A percentile compares a stretch with the other conserved stretches of the same genome.
Evolutionary conservation across 495 filamentous ascomycete species (phyloP).

Genomic region (Hypomontagnella submonticulosa): DNA sequence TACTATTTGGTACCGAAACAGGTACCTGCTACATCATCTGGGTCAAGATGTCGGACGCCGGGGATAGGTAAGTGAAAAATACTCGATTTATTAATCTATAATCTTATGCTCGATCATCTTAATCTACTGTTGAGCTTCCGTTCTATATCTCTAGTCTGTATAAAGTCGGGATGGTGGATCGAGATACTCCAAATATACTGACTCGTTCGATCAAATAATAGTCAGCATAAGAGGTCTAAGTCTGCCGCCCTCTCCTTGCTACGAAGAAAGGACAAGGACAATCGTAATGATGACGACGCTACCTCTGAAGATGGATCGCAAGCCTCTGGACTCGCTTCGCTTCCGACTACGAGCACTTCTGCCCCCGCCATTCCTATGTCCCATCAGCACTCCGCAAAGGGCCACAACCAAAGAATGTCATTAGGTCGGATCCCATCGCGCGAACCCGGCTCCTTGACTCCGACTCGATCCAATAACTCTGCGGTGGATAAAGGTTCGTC

Average conservation of each 20-base stretch:
- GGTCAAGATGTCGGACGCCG: slow-evolving; percentile 56
- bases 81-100: neutral
- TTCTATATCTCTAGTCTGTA: slow-evolving; percentile 5
- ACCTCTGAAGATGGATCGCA: slow-evolving; percentile 54
- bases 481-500: slow-evolving; percentile 61
- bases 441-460: slow-evolving; percentile 35
- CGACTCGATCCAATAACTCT: slow-evolving; percentile 45
- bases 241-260: slow-evolving; percentile 62
- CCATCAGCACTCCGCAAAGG: slow-evolving; percentile 49
- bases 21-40: slow-evolving; percentile 14
- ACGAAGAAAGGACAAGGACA: slow-evolving; percentile 53
- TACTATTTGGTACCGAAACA: slow-evolving; percentile 16
- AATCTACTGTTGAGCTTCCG: slow-evolving; percentile 10
- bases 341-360: slow-evolving; percentile 46
- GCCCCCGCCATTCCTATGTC: slow-evolving; percentile 49
- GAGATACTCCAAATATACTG: slow-evolving; percentile 17
- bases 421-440: slow-evolving; percentile 52
- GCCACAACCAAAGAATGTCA: slow-evolving; percentile 58
- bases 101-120: neutral
- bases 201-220: slow-evolving; percentile 36
- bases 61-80: slow-evolving; percentile 53
- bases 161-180: slow-evolving; percentile 5
- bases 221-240: slow-evolving; percentile 64
- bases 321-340: slow-evolving; percentile 49
- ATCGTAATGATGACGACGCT: slow-evolving; percentile 57